These are phyloP conservation scores for Manihot esculenta DNA, from an alignment of 441 rosid genomes.

Conservation along the genomic window DNA sequence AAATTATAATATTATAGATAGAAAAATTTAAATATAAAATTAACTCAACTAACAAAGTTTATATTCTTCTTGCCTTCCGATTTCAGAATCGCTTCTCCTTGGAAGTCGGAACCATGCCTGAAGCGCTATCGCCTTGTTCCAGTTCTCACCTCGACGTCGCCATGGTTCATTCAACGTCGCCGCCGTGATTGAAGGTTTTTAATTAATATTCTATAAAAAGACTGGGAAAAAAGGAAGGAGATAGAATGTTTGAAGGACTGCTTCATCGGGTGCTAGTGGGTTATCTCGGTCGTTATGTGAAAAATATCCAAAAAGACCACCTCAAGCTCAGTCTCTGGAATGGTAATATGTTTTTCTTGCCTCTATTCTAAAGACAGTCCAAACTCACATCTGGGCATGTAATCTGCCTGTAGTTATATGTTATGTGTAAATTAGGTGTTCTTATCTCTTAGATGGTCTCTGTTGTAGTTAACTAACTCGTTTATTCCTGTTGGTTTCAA, in stretches of 20 bases:
- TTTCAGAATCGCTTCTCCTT: no score
- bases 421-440: background rate
- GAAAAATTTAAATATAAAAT: no score
- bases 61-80: no score
- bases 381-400: background rate
- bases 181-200: no score
- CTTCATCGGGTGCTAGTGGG: conserved; percentile 68
- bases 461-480: background rate
- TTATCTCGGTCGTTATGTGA: conserved; percentile 80
- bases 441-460: background rate
- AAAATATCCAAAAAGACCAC: conserved; percentile 76
- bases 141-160: no score
- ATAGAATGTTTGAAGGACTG: conserved; percentile 68
- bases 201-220: background rate
- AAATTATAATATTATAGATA: no score
- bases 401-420: background rate
- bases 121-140: no score
- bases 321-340: conserved; percentile 84
- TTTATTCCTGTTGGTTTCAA: background rate
- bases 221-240: background rate
- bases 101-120: no score
- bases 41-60: no score
- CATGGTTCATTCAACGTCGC: no score
- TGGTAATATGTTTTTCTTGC: conserved; percentile 12
- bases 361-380: background rate